Conservation (phyloP, 2,329 filamentous ascomycete genomes). For the Colletotrichum paranaense region DNA sequence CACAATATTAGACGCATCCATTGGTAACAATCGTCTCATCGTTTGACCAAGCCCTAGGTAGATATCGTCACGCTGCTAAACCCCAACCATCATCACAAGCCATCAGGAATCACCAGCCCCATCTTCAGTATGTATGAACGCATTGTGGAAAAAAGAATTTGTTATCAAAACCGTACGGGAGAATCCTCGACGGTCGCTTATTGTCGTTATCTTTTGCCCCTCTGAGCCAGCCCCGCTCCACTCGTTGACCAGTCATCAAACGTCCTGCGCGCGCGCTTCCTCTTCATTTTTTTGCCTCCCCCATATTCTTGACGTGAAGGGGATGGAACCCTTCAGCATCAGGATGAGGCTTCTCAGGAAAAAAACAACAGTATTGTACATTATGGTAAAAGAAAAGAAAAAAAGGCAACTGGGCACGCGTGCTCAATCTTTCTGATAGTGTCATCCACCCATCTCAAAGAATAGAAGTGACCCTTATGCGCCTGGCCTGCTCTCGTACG, state of each 20-base stretch:
- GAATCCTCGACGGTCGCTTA: constrained; percentile 4
- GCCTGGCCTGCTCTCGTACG: constrained; percentile 16
- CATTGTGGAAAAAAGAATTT: neutral
- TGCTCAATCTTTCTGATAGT: constrained; percentile 10
- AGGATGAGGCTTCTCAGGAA: constrained; percentile 17
- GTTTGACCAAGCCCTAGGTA: constrained; percentile 25
- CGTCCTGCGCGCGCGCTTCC: neutral
- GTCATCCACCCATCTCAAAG: constrained; percentile 18
- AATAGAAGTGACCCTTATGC: constrained; percentile 14
- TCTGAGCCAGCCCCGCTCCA: constrained; percentile 3
- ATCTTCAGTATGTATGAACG: neutral
- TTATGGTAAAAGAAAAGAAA: constrained; percentile 7
- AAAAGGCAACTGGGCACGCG: constrained; percentile 11
- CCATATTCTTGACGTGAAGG: neutral
- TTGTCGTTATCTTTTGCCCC: neutral
- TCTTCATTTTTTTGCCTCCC: neutral
- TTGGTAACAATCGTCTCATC: constrained; percentile 32
- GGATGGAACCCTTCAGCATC: neutral
- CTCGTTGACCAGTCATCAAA: constrained; percentile 27
- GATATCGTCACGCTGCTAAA: neutral
- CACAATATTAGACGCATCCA: neutral
- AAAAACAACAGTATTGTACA: neutral
- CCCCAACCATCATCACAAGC: constrained; percentile 7
- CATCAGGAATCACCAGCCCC: neutral
- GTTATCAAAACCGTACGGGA: neutral